Evolutionary conservation across 176 grass and related monocot genomes (phyloP), one percentile per base, ranked within the genome.

Genomic region (Cenchrus fungigraminus): DNA sequence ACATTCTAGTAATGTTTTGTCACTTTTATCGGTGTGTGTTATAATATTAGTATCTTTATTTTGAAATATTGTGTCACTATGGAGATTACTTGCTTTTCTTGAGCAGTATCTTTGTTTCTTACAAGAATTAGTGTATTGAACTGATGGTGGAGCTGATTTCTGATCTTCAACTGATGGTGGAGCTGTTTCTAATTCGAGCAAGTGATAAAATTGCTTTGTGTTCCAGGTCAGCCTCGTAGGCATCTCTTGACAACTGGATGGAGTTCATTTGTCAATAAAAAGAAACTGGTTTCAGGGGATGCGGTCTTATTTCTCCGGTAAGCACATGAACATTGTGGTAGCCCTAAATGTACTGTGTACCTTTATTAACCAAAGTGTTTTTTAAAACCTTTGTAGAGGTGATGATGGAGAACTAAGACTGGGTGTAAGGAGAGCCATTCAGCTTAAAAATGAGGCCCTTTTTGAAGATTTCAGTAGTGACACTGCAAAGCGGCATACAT

Each of bases 211-310:
- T 42, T 82, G 29, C 46, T 79, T 57, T 68, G 46, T 65, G 32
- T 94, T 84, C 67, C 88, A 98, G 96, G 96, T 88, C 96, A 98
- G 77, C 96, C 96, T 29, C 96, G 96, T 82, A 93, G 96, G 88
- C 96, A 98, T 92, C 96, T 98, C 71, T 92, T 98, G 77, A 98
- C 96, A 12, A 98, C 96, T 53, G 96, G 96, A 83, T 98, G 96
- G 96, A 98, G 96, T 86, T 92, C 97, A 43, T 98, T 98, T 94
- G 86, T 98, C 77, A 95, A 94, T 82, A 98, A 87, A 87, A 98
- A 98, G 86, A 98, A 95, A 81, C 91, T 98, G 45, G 85, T 96
- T 28, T 98, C 91, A 29, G 97, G 97, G 42, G 97, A 98, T 69
- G 93, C 93, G 28, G 97, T 98, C 11, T 78, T 98, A 65, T 96